Evolutionary conservation across 139 green algal genomes (phyloP).

Genomic region (Eudorina sp.): DNA sequence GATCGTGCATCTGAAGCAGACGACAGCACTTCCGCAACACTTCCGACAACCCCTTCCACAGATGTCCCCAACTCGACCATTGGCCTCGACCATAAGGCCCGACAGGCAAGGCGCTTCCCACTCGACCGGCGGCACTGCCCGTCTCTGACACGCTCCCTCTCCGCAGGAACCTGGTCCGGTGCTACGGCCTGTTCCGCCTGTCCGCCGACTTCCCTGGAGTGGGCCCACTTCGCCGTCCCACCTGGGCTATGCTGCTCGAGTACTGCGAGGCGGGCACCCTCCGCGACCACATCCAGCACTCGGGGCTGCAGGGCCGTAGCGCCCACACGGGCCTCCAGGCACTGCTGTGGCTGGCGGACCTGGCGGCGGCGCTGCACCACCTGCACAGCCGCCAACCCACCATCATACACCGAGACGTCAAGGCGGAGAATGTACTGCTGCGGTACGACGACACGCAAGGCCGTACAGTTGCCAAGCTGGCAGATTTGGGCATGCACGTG

Average conservation of each 20-base stretch:
- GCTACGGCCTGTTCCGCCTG: not conserved
- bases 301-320: not conserved
- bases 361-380: constrained; percentile 20
- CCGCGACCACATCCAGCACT: not conserved
- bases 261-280: constrained; percentile 22
- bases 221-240: not conserved
- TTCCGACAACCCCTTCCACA: no score
- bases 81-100: no score
- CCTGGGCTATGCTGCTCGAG: constrained; percentile 25
- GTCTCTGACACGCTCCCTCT: no score
- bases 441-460: not conserved
- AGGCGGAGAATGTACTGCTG: constrained; percentile 36
- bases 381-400: not conserved
- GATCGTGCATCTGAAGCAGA: no score
- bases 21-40: no score
- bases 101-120: no score
- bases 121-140: not conserved
- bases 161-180: constrained; percentile 15
- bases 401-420: no score
- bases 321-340: not conserved
- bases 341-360: not conserved
- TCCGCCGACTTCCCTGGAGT: not conserved
- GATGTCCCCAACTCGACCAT: not conserved
- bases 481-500: constrained; percentile 28
- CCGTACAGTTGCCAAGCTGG: constrained; percentile 16